Evolutionary conservation across 306 rosid genomes (phyloP).

Genomic region (Cicer judaicum): DNA sequence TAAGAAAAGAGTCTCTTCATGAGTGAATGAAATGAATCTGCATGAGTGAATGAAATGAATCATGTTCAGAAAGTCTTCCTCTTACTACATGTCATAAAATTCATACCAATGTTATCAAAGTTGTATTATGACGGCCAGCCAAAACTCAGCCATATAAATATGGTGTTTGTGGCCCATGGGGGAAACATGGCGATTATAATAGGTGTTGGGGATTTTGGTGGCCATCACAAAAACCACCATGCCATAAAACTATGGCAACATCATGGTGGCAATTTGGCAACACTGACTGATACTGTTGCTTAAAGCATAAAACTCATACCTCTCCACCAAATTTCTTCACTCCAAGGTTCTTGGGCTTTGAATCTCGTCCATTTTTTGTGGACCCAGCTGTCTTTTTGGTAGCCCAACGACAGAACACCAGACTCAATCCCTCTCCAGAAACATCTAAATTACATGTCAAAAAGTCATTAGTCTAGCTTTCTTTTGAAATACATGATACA

Average conservation of each 20-base stretch:
- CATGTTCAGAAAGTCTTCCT: conserved; percentile 9
- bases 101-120: too few species aligned
- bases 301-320: conserved; percentile 58
- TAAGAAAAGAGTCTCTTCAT: conserved; percentile 25
- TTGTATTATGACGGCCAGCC: too few species aligned
- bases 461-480: conserved; percentile 36
- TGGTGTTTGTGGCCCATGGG: too few species aligned
- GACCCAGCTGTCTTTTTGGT: conserved; percentile 85
- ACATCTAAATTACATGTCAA: conserved; percentile 54
- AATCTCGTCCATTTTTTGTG: conserved; percentile 91
- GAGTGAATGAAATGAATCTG: not conserved
- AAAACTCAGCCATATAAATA: too few species aligned
- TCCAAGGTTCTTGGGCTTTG: conserved; percentile 90
- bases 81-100: conserved; percentile 9
- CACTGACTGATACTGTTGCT: not conserved
- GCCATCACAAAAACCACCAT: too few species aligned
- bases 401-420: conserved; percentile 89
- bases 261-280: too few species aligned
- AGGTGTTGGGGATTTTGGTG: too few species aligned
- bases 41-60: not conserved
- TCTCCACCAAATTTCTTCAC: conserved; percentile 94
- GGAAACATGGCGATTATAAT: too few species aligned
- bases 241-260: too few species aligned
- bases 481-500: conserved; percentile 13
- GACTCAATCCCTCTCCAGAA: conserved; percentile 73